Evolutionary conservation across 768 basidiomycete species (phyloP), one percentile per base, ranked within the genome.

Genomic region (Termitomyces sp.): DNA sequence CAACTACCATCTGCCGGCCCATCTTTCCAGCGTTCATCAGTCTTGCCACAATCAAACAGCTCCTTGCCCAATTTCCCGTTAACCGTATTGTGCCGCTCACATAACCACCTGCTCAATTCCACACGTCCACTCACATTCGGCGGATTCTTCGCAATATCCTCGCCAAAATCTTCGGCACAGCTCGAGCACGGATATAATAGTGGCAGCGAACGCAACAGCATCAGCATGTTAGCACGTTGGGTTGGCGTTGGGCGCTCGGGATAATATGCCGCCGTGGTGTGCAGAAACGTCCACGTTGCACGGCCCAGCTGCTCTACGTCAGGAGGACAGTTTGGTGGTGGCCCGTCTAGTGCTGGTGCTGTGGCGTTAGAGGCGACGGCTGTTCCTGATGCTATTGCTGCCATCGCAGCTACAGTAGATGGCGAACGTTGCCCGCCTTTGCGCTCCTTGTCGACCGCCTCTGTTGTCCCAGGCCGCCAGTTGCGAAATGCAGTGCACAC

Each of bases 221-320:
- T 76, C 34, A 91, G 74, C 94, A 98, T 98, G 60, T 90, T 85
- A 28, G 83, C 78, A 55, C 89, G 86, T 62, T 96, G 92, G 6
- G 74, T 72, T 1, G 84, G 76, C 0, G 86, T 82, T 0, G 96
- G 92, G 15, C 74, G 71, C n/a, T 87, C 83, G 26, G 96, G 94
- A 71, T 94, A 98, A 71, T 98, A 97, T 21, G 96, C 93, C 0
- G 94, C 95, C 5, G 96, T 88, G 9, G 93, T 87, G 65, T 98
- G 96, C 32, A 98, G 77, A 79, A 98, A 98, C 15, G 93, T 88
- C 96, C 96, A 98, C 1, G 96, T 96, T 44, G 95, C 88, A 47
- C 85, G 84, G 2, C 96, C 96, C 47, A 98, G 85, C 56, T 84
- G 78, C 65, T 94, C 92, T 44, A 87, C 86, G 69, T 98, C 95